phyloP scores from a whole-genome alignment of 495 filamentous ascomycete genomes.

The Paragyromitra xinjiangensis region DNA sequence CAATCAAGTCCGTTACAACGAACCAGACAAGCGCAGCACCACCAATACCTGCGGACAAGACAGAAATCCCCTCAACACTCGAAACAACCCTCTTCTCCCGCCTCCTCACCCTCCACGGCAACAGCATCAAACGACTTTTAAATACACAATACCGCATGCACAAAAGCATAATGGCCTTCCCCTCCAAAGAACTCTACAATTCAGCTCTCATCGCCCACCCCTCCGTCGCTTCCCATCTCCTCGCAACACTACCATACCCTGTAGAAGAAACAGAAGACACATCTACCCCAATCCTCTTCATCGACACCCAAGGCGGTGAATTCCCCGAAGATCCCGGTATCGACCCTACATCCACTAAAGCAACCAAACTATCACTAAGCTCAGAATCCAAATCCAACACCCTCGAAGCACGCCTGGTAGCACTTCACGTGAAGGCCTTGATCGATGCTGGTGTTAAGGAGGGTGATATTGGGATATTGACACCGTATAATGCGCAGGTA shows the following conservation, averaged over 20 bases:
- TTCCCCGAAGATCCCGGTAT: constrained; percentile 68
- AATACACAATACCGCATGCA: constrained; percentile 99
- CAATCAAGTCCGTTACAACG: constrained; percentile 71
- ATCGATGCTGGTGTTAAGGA: constrained; percentile 79
- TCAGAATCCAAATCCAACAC: constrained; percentile 94
- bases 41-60: constrained; percentile 2
- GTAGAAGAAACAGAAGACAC: constrained; percentile 88
- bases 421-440: constrained; percentile 74
- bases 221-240: constrained; percentile 74
- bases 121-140: constrained; percentile 87
- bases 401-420: constrained; percentile 84
- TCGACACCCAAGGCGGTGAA: constrained; percentile 94
- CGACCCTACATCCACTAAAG: constrained; percentile 50
- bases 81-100: constrained; percentile 92
- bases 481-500: constrained; percentile 95
- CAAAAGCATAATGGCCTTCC: constrained; percentile 91
- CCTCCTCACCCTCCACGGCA: constrained; percentile 81
- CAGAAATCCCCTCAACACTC: constrained; percentile 65
- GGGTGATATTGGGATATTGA: constrained; percentile 90
- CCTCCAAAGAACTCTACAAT: constrained; percentile 88
- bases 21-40: constrained; percentile 58
- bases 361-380: constrained; percentile 63
- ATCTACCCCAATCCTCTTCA: constrained; percentile 85
- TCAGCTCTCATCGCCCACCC: constrained; percentile 79
- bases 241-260: constrained; percentile 80